Evolutionary conservation across 345 rosid species (phyloP), one percentile per base, ranked within the genome.

Genomic region (Limnanthes douglasii): DNA sequence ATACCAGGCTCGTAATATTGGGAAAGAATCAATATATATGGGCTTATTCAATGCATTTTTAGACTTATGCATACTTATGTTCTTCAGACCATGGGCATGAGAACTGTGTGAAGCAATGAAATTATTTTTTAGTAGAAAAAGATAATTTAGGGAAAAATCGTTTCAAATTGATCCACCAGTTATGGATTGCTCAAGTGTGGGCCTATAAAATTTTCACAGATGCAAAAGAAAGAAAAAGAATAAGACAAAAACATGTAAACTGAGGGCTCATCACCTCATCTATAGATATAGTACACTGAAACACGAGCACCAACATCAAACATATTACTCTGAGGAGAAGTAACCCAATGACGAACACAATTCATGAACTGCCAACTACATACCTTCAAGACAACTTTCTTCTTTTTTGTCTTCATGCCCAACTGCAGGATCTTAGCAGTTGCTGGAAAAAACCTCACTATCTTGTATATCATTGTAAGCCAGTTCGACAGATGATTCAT

Each of bases 151-250:
- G 41, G 62, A 54, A 27, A 72, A 72, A 34, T 61, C 74, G 21
- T 37, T 41, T 48, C 57, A 72, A 43, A 58, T 43, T 17, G 53
- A 37, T 57, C 57, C 69, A 34, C 63, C 69, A 4, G 23, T 35
- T 1, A 44, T 11, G 28, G 64, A 44, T 42, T 57, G 68, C 39
- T 68, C 80, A 29, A 63, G 22, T 15, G 74, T 57, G 16, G 86
- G 77, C 39, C 62, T 66, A 51, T 69, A 65, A 63, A 71, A 76
- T 68, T 69, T 72, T 80, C 86, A 76, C 10, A 76, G 69, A 40
- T 76, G 79, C 15, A 76, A 65, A 53, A 76, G 80, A 48, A 76
- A 63, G 24, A 72, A 77, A 76, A 76, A 15, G 86, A 76, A 41
- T 52, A 43, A 25, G 86, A 72, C 51, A 72, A 76, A 22, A 66